phyloP scores from a whole-genome alignment of 1,139 yeast species.

The Candida neerlandica region DNA sequence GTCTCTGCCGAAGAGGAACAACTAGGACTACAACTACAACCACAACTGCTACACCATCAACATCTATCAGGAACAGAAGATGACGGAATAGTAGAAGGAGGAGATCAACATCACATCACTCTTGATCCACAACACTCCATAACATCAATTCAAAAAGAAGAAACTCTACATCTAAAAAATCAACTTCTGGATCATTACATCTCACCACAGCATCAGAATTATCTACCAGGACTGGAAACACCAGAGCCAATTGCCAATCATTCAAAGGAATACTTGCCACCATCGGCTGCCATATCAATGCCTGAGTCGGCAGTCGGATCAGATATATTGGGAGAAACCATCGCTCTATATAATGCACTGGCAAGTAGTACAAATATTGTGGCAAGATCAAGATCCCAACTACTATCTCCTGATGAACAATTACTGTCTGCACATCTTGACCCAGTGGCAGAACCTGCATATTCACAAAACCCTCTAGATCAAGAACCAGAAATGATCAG shows the following conservation, averaged over 20 bases:
- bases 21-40: too few species aligned
- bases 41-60: constrained; percentile 4
- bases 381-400: background rate
- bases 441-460: background rate
- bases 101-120: constrained; percentile 14
- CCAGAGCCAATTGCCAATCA: background rate
- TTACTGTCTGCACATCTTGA: background rate
- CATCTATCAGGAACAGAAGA: constrained; percentile 8
- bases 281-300: constrained; percentile 6
- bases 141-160: constrained; percentile 6
- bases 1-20: constrained; percentile 3
- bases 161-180: background rate
- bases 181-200: constrained; percentile 6
- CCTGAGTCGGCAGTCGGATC: constrained; percentile 5
- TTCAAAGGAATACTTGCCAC: background rate
- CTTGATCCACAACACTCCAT: constrained; percentile 5
- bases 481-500: constrained; percentile 17
- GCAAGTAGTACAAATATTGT: constrained; percentile 3
- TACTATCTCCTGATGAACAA: constrained; percentile 2
- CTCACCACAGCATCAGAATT: constrained; percentile 3
- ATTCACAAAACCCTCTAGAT: constrained; percentile 6
- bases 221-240: background rate
- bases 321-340: constrained; percentile 9
- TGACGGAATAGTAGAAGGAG: constrained; percentile 16
- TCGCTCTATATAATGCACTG: constrained; percentile 8